Evolutionary conservation across 2,329 filamentous ascomycete genomes (phyloP).

Genomic region (Aplosporella prunicola): DNA sequence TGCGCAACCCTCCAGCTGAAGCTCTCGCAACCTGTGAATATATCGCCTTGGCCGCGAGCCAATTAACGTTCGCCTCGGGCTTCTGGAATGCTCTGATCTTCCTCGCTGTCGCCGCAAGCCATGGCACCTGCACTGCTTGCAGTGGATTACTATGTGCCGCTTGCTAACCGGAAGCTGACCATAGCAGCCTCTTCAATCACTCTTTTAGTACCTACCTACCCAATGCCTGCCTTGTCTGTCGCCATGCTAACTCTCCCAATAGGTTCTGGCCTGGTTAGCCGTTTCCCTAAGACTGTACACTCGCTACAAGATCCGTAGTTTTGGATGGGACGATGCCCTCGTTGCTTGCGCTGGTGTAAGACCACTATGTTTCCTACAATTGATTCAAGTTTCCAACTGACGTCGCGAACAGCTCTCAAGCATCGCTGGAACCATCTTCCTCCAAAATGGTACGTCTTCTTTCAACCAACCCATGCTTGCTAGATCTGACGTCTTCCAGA

Average conservation of each 20-base stretch:
- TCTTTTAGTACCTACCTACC: not conserved
- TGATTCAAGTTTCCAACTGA: not conserved
- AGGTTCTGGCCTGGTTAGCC: constrained; percentile 21
- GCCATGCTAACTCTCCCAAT: not conserved
- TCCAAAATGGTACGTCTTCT: constrained; percentile 23
- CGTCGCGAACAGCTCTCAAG: constrained; percentile 15
- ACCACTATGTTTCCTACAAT: not conserved
- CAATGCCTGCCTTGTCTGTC: not conserved
- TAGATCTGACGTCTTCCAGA: constrained; percentile 17
- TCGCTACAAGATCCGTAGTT: constrained; percentile 19
- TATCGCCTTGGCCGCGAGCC: no score
- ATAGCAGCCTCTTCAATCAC: constrained; percentile 5
- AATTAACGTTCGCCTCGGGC: no score
- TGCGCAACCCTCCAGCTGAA: no score
- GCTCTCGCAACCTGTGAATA: no score
- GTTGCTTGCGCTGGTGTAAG: constrained; percentile 22
- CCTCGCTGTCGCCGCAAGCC: no score
- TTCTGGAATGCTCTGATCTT: no score
- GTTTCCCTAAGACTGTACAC: constrained; percentile 23
- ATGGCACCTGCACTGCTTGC: constrained; percentile 7
- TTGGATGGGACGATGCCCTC: constrained; percentile 29
- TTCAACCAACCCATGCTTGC: not conserved
- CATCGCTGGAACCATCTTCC: constrained; percentile 20
- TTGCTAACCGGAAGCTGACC: constrained; percentile 3
- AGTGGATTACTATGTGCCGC: constrained; percentile 7